Evolutionary conservation across 345 rosid genomes (phyloP).

Genomic region (Brassica incana): DNA sequence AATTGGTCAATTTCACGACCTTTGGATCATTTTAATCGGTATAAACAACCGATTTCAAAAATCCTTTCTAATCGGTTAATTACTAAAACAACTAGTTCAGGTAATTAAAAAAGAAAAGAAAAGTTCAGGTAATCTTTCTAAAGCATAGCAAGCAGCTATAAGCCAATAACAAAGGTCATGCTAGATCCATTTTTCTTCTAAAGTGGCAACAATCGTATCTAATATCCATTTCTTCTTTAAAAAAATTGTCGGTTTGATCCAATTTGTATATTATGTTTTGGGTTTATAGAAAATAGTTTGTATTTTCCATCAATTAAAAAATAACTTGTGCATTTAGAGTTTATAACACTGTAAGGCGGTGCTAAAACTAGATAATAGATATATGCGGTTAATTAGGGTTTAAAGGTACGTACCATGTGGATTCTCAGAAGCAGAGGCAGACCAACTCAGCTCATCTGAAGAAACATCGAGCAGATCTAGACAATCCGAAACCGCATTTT

Average conservation of each 20-base stretch:
- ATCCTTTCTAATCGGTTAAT: background rate
- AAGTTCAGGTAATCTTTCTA: too few species aligned
- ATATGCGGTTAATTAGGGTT: background rate
- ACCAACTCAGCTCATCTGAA: conserved; percentile 58
- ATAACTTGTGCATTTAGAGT: background rate
- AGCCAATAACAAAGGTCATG: background rate
- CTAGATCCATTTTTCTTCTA: background rate
- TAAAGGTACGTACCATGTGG: conserved; percentile 47
- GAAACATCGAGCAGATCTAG: conserved; percentile 66
- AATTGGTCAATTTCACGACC: background rate
- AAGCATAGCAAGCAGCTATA: background rate
- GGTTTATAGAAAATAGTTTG: background rate
- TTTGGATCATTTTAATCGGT: background rate
- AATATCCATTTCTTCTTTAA: background rate
- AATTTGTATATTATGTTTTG: background rate
- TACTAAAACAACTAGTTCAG: background rate
- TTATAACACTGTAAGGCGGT: background rate
- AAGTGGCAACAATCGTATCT: background rate
- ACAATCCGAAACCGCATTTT: conserved; percentile 63
- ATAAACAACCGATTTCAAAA: background rate
- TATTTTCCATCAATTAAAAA: background rate
- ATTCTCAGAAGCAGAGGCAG: conserved; percentile 62
- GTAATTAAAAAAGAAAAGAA: background rate
- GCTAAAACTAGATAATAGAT: background rate
- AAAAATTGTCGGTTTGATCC: background rate